These are phyloP conservation scores for Cruciata laevipes DNA, from an alignment of 257 asterid species.

Conservation along the genomic window DNA sequence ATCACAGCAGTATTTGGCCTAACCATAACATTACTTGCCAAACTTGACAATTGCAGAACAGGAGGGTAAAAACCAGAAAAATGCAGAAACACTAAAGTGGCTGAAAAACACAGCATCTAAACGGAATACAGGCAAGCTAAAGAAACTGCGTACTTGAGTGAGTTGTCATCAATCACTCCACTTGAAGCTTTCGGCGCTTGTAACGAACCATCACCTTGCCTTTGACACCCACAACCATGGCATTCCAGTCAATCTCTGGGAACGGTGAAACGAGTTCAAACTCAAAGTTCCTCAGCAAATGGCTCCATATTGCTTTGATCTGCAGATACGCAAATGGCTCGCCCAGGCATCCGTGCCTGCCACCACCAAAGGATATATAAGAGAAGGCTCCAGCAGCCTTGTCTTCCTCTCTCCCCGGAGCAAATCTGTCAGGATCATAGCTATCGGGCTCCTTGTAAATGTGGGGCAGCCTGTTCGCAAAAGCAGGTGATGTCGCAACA, in stretches of 20 bases:
- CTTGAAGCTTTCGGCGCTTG: constrained; percentile 24
- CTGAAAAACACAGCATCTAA: not conserved
- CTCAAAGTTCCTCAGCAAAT: constrained; percentile 77
- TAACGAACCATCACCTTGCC: constrained; percentile 38
- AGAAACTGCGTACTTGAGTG: not conserved
- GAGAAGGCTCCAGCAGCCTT: constrained; percentile 90
- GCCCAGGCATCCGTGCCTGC: constrained; percentile 92
- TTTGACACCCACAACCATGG: constrained; percentile 55
- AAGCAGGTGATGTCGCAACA: constrained; percentile 32
- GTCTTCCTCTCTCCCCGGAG: constrained; percentile 86
- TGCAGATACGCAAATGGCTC: constrained; percentile 96
- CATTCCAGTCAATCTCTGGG: constrained; percentile 56
- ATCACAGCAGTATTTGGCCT: not conserved
- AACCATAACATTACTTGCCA: not conserved
- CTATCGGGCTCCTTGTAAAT: constrained; percentile 62
- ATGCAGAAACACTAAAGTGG: not conserved
- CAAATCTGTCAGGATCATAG: constrained; percentile 81
- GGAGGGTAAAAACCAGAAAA: not conserved
- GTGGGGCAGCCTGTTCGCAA: constrained; percentile 43
- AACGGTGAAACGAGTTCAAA: constrained; percentile 44
- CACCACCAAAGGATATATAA: constrained; percentile 89
- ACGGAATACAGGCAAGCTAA: not conserved
- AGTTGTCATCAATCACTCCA: constrained; percentile 8
- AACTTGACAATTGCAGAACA: not conserved
- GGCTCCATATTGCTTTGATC: constrained; percentile 95